Evolutionary conservation across 805 yeast species (phyloP).

Genomic region (Debaryomyces tyrocola): DNA sequence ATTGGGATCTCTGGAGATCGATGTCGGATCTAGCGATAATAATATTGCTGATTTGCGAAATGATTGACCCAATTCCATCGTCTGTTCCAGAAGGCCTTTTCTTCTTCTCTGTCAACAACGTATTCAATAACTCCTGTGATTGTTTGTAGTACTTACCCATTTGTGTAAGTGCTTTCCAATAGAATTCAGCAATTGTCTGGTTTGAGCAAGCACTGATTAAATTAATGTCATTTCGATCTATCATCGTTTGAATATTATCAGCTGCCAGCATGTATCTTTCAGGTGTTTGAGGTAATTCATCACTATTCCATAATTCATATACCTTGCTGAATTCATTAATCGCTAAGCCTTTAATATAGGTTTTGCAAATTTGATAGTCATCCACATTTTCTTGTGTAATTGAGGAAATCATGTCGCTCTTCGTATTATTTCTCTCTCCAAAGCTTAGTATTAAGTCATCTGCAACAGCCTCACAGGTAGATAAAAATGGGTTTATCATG

Average conservation of each 20-base stretch:
- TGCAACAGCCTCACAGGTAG: conserved; percentile 17
- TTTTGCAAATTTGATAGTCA: conserved; percentile 32
- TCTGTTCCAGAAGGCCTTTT: conserved; percentile 16
- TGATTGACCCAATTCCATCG: conserved; percentile 28
- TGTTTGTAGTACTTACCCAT: conserved; percentile 38
- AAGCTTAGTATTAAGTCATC: conserved; percentile 16
- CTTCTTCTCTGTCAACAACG: conserved; percentile 15
- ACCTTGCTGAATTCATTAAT: conserved; percentile 24
- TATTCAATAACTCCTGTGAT: conserved; percentile 35
- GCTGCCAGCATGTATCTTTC: conserved; percentile 44
- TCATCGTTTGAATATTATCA: conserved; percentile 43
- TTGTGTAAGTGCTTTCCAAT: conserved; percentile 41
- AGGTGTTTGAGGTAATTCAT: conserved; percentile 23
- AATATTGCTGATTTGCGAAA: conserved; percentile 40
- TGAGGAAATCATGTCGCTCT: conserved; percentile 24
- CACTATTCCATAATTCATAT: conserved; percentile 32
- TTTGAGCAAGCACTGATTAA: conserved; percentile 7
- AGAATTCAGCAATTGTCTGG: conserved; percentile 13
- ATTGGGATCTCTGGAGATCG: conserved; percentile 48
- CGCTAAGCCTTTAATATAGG: conserved; percentile 27
- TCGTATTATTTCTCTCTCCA: conserved; percentile 12
- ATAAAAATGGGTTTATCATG: conserved; percentile 19
- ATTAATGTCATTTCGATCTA: conserved; percentile 34
- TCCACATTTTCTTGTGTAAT: conserved; percentile 24
- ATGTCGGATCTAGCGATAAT: conserved; percentile 54